These are phyloP conservation scores for Cladophialophora yegresii DNA, from an alignment of 2,329 filamentous ascomycete species.

Conservation along the genomic window DNA sequence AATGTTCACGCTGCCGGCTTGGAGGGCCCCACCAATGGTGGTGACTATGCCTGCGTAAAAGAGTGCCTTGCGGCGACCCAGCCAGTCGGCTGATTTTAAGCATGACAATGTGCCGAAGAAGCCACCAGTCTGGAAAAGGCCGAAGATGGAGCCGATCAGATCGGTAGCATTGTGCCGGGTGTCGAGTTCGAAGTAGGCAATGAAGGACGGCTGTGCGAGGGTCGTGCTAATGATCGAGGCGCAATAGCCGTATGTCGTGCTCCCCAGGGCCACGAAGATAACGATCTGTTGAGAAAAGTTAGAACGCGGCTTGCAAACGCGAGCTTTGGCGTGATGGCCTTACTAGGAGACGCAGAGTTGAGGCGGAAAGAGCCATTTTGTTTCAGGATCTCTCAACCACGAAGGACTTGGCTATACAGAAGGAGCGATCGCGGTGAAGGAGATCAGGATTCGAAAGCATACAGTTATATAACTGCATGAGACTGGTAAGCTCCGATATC, in stretches of 20 bases:
- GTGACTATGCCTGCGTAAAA: slow-evolving; percentile 10
- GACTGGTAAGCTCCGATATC: not conserved
- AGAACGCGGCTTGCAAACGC: no score
- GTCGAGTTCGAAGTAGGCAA: slow-evolving; percentile 48
- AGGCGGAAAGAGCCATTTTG: not conserved
- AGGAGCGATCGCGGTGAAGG: not conserved
- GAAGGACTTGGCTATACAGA: not conserved
- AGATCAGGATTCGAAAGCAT: not conserved
- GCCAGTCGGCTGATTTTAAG: slow-evolving; percentile 16
- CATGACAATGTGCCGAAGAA: slow-evolving; percentile 45
- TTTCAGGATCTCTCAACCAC: not conserved
- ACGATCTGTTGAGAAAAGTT: not conserved
- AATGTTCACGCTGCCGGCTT: slow-evolving; percentile 30
- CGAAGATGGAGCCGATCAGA: slow-evolving; percentile 41
- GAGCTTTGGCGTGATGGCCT: no score
- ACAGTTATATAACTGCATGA: not conserved
- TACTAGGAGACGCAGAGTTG: no score
- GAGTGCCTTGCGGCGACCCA: slow-evolving; percentile 19
- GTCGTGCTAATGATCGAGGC: slow-evolving; percentile 46
- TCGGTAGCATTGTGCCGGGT: slow-evolving; percentile 39
- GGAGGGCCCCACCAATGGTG: slow-evolving; percentile 22
- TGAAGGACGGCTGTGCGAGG: slow-evolving; percentile 46
- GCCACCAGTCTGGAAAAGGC: slow-evolving; percentile 21
- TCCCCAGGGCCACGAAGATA: slow-evolving; percentile 15
- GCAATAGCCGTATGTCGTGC: slow-evolving; percentile 38